Evolutionary conservation across 345 rosid species (phyloP), one percentile per base, ranked within the genome.

Genomic region (Populus simonii): DNA sequence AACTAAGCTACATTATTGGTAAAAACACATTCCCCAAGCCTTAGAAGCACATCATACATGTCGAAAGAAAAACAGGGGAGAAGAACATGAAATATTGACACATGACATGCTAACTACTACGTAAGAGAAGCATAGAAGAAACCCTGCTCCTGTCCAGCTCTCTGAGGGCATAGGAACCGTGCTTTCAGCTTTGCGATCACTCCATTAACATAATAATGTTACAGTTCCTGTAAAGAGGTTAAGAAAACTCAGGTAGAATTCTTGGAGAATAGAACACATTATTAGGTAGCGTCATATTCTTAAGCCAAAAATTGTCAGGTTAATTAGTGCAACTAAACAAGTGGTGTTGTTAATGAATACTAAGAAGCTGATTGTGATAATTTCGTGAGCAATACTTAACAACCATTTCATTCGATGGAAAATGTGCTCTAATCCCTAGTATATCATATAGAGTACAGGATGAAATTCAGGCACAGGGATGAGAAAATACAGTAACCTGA

Each of bases 401-500:
- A 53, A 2, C 23, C 61, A 53, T 0, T 20, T 23, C 61, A 53
- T 53, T 53, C 20, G 25, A 53, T 53, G 61, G 10, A 7, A 20
- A 66, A 66, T n/a, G 15, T 41, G 71, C 47, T 5, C 41, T 39
- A 38, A 36, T 68, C n/a, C 6, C 31, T 68, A 16, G 6, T 16
- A 65, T 1, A 66, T 25, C 9, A 15, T 6, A 3, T 16, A 10
- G 0, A 2, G 17, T 31, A 69, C 2, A 43, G 12, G 27, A 43
- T 68, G 2, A 38, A 36, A 51, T 55, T 27, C 41, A 68, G 33
- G 35, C 15, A n/a, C 3, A 27, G 36, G 38, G 17, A 39, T 3
- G 18, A 70, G 61, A 39, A 33, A 17, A 41, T 6, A 61, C 47
- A 51, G 83, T 66, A 77, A 94, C 97, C 88, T 91, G 85, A 84